phyloP scores from a whole-genome alignment of 2,329 filamentous ascomycete genomes.

The Fusarium brevicatenulatum region DNA sequence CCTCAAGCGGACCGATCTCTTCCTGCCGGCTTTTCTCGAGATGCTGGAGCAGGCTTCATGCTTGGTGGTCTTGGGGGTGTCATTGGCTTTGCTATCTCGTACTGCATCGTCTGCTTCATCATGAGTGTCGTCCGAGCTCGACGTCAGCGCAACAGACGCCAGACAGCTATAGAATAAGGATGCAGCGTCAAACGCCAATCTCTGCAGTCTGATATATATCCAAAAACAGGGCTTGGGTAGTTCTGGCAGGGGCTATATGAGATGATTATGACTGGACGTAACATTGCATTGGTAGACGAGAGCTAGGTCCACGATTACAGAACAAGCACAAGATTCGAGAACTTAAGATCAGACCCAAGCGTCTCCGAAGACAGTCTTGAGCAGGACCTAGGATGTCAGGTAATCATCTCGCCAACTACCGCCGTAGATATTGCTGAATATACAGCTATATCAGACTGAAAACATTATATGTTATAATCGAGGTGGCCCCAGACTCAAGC shows the following conservation, averaged over 20 bases:
- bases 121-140: neutral
- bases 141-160: neutral
- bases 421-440: neutral
- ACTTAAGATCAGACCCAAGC: neutral
- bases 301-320: neutral
- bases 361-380: neutral
- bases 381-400: neutral
- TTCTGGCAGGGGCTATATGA: no score
- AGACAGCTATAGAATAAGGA: neutral
- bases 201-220: no score
- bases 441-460: neutral
- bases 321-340: neutral
- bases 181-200: neutral
- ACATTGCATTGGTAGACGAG: neutral
- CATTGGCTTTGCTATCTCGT: constrained; percentile 21
- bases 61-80: constrained; percentile 21
- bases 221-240: neutral
- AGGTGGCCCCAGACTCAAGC: neutral
- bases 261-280: no score
- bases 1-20: neutral
- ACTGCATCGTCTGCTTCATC: constrained; percentile 10
- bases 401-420: neutral
- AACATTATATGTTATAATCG: neutral
- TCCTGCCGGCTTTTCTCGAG: constrained; percentile 1
- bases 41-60: constrained; percentile 22